These are phyloP conservation scores for Aspergillus uvarum DNA, from an alignment of 2,329 filamentous ascomycete species.

Conservation along the genomic window DNA sequence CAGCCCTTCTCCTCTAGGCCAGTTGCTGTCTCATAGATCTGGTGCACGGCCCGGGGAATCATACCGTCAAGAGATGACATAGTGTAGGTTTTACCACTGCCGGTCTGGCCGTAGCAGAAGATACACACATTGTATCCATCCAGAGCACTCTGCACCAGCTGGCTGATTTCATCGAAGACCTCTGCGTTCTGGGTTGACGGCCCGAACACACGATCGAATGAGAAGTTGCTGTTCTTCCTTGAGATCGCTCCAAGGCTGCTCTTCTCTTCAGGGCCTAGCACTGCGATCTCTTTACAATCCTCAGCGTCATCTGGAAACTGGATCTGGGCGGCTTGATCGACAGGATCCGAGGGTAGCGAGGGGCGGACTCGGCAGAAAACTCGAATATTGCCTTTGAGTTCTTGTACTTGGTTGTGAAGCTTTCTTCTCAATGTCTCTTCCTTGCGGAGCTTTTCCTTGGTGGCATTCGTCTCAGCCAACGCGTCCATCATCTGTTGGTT, in stretches of 20 bases:
- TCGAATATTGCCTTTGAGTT: conserved; percentile 95
- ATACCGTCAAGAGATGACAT: conserved; percentile 92
- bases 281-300: conserved; percentile 81
- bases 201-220: conserved; percentile 90
- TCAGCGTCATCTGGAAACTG: conserved; percentile 75
- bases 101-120: conserved; percentile 97
- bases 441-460: conserved; percentile 78
- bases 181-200: conserved; percentile 75
- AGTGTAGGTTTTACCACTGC: conserved; percentile 93
- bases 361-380: conserved; percentile 97
- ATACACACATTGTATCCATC: conserved; percentile 99
- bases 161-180: conserved; percentile 94
- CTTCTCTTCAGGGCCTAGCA: conserved; percentile 80
- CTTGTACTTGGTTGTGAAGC: conserved; percentile 95
- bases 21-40: conserved; percentile 88
- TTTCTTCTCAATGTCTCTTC: conserved; percentile 89
- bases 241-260: conserved; percentile 74
- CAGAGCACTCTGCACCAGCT: conserved; percentile 91
- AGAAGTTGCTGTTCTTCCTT: conserved; percentile 78
- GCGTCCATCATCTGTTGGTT: conserved; percentile 79
- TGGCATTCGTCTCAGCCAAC: conserved; percentile 64
- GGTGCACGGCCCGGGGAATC: conserved; percentile 88
- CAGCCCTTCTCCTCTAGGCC: conserved; percentile 86
- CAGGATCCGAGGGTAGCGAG: conserved; percentile 57
- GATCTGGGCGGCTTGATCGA: conserved; percentile 68